Evolutionary conservation across 371 early-diverging fungal genomes (phyloP), one percentile per base, ranked within the genome.

Genomic region (Mucor plumbeus): DNA sequence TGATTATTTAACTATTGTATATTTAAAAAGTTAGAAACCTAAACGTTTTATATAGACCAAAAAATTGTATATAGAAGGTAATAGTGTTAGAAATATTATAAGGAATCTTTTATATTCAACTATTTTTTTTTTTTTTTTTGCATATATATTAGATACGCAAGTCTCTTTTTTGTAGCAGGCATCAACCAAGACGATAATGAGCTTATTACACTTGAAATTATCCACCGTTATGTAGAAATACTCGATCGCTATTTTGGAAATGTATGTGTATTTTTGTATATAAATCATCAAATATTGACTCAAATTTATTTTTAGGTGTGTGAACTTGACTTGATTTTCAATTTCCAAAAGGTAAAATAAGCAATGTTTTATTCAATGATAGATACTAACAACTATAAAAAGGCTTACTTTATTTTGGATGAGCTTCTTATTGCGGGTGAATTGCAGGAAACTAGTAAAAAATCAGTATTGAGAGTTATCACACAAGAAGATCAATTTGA

Each of bases 171-270:
- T 77, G 90, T 99, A 7, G 93, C 94, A n/a, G 97, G 97, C 14
- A 93, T 95, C 58, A 94, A 91, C 50, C 76, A 88, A 40, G 88
- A 92, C 64, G 97, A 96, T 72, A 99, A 99, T 75, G 99, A 99
- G 73, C 88, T 99, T 15, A 76, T 97, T 38, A 89, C 89, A 7
- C 86, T 99, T 33, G 99, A 99, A 71, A 88, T 97, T 61, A 95
- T 99, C 59, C 99, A 99, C 65, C 92, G 99, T 47, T 99, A 95
- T 77, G 99, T 99, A 44, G 98, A 99, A 75, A 90, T 97, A 11
- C 78, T 99, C 58, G 99, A 99, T 81, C 92, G 95, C 66, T 97
- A 95, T 80, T 99, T 99, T 83, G 91, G 96, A 73, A 99, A 97
- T 75, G 98, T 95, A 83, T 71, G 76, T 48, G 26, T 31, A 11